Percentiles rank a stretch among this genome's conserved stretches.
phyloP scores from a whole-genome alignment of 73 alveolate species.

The Tetrahymena thermophila region DNA sequence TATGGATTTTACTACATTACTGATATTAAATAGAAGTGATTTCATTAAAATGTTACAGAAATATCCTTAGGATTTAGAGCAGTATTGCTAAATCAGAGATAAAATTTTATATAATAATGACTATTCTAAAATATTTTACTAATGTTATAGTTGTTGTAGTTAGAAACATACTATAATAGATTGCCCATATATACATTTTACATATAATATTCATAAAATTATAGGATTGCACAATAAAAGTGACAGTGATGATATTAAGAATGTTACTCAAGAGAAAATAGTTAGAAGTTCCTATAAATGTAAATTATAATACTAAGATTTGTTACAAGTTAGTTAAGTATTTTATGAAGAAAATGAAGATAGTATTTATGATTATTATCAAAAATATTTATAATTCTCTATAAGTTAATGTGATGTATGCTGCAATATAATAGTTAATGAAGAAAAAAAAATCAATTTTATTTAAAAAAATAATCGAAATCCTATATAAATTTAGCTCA shows the following conservation, averaged over 20 bases:
- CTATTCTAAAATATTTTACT: background rate
- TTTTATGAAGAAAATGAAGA: background rate
- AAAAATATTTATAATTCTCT: background rate
- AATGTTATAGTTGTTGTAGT: background rate
- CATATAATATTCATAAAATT: background rate
- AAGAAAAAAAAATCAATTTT: background rate
- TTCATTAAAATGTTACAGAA: background rate
- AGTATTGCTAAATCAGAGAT: background rate
- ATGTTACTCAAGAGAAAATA: background rate
- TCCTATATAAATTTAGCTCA: background rate
- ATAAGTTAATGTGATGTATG: background rate
- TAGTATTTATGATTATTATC: background rate
- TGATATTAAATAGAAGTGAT: background rate
- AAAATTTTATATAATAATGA: background rate
- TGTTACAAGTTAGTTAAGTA: background rate
- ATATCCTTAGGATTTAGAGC: background rate
- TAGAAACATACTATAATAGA: background rate
- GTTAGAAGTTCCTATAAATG: background rate
- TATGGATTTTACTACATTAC: background rate
- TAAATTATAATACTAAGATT: background rate
- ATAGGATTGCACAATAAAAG: background rate
- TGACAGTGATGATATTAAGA: background rate
- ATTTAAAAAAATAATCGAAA: too few relatives aligned
- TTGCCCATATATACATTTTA: background rate
- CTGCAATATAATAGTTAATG: background rate